Evolutionary conservation across 345 rosid genomes (phyloP), one percentile per base, ranked within the genome.

Genomic region (Populus tremula): DNA sequence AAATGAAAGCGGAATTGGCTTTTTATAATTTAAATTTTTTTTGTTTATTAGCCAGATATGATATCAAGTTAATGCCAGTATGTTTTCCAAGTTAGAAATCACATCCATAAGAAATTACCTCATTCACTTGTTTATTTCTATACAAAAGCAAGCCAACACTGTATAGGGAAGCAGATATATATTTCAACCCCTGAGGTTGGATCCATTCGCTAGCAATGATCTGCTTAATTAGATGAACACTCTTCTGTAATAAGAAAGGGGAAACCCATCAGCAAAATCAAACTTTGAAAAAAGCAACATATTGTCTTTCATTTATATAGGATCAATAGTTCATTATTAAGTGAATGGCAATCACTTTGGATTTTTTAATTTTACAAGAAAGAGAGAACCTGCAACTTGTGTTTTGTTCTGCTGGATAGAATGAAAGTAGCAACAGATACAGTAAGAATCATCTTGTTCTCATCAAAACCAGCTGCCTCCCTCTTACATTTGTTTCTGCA

Each of bases 361-460:
- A 75, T 64, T 78, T 35, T 59, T 72, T n/a, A 66, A 69, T 62
- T 77, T 45, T 74, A 67, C 67, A 66, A 11, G 79, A 82, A 35
- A 56, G 67, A 59, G 65, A 74, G 35, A 80, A 96, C 99, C 98
- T 87, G 82, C 66, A 88, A 71, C 71, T 84, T 86, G 82, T 41
- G 78, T 81, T 89, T 85, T 61, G 88, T 86, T 70, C 80, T 82
- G 78, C 90, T 71, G 54, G 96, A 90, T 79, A 96, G 86, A 76
- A 84, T 85, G 79, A 93, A 92, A 70, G 96, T 92, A 85, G 91
- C 97, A 73, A 91, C 87, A 77, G 89, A 80, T 75, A 85, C 86
- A 80, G 77, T 79, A 49, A 84, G 82, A 71, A 92, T 59, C 41
- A 84, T 83, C 78, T 88, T 90, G 81, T 72, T 45, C 31, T 84